phyloP scores from a whole-genome alignment of 306 rosid species.

The Inga leiocalycina region DNA sequence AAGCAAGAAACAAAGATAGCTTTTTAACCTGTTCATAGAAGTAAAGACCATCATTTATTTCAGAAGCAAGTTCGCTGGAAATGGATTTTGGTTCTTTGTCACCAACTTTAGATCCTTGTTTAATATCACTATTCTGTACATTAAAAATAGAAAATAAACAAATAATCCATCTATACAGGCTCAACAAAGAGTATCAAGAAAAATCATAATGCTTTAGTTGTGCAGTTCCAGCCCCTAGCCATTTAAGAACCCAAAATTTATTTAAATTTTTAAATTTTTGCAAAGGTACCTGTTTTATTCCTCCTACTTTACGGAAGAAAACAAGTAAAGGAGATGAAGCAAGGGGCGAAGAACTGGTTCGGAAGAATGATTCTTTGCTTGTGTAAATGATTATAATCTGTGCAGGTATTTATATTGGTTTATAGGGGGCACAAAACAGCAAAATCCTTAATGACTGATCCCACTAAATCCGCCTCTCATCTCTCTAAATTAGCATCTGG shows the following conservation, averaged over 20 bases:
- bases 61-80: constrained; percentile 84
- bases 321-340: neutral
- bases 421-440: neutral
- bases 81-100: constrained; percentile 69
- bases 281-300: too few relatives aligned
- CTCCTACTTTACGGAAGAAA: neutral
- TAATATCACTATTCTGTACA: constrained; percentile 64
- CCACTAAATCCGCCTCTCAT: neutral
- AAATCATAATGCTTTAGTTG: neutral
- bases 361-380: neutral
- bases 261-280: neutral
- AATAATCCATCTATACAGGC: neutral
- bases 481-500: neutral
- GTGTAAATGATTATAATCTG: neutral
- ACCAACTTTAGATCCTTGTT: constrained; percentile 46
- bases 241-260: constrained; percentile 2
- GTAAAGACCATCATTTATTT: constrained; percentile 91
- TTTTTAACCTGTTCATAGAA: constrained; percentile 86
- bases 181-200: neutral
- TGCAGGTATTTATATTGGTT: neutral
- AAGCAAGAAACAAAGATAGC: constrained; percentile 22
- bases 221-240: constrained; percentile 10
- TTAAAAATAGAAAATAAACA: constrained; percentile 18
- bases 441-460: neutral
- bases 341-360: neutral